Evolutionary conservation across 2,329 filamentous ascomycete genomes (phyloP).

Genomic region (Apiospora marii): DNA sequence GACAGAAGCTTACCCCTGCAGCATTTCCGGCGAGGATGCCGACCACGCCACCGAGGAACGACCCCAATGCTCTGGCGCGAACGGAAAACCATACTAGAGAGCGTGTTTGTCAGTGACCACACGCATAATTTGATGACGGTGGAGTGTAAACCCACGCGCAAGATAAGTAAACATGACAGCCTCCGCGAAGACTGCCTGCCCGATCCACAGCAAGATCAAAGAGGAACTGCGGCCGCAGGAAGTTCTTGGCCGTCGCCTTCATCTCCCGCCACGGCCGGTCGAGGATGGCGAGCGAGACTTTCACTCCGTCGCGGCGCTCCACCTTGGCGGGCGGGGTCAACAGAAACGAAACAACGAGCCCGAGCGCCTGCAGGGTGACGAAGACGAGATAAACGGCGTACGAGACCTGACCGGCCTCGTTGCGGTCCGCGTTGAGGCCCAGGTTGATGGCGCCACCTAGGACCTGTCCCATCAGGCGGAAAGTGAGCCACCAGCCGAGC

Average conservation of each 20-base stretch:
- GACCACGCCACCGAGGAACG: constrained; percentile 73
- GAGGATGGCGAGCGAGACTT: constrained; percentile 65
- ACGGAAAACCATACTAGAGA: constrained; percentile 71
- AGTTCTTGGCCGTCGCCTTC: constrained; percentile 63
- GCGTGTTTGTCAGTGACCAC: constrained; percentile 26
- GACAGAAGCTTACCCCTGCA: constrained; percentile 60
- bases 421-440: constrained; percentile 66
- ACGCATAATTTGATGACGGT: neutral
- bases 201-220: constrained; percentile 74
- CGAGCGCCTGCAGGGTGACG: constrained; percentile 72
- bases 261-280: constrained; percentile 66
- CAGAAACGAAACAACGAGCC: constrained; percentile 70
- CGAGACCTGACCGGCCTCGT: constrained; percentile 69
- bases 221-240: constrained; percentile 68
- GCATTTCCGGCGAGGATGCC: constrained; percentile 72
- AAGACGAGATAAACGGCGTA: constrained; percentile 75
- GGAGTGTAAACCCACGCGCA: constrained; percentile 44
- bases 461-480: constrained; percentile 69
- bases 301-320: constrained; percentile 69
- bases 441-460: constrained; percentile 77
- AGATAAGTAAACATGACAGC: constrained; percentile 77
- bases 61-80: constrained; percentile 72
- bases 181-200: constrained; percentile 74
- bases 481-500: constrained; percentile 73
- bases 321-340: constrained; percentile 69